Base-by-base conservation (phyloP, 495 filamentous ascomycete species). In the Glarea lozoyensis region DNA sequence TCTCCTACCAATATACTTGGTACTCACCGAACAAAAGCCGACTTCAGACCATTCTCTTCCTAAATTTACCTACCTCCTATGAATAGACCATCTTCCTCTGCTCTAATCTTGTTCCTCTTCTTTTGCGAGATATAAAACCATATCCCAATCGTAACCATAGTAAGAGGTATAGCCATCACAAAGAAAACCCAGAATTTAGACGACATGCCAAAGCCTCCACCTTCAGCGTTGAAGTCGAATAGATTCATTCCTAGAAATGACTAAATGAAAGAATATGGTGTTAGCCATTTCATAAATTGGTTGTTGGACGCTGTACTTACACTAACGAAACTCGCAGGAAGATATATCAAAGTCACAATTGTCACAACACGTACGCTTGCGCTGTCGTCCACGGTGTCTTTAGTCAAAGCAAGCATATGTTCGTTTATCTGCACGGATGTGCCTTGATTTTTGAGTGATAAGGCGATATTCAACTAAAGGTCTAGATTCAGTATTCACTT, bases 221-320 rank as follows among this genome's bases (percentile, higher is more conserved):
- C 4, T 41, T 37, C 13, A 19, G 3, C 12, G 36, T 42, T 16
- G 42, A 57, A 52, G 4, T 45, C 51, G 27, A 65, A 60, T 35
- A 65, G 63, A 27, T 65, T 63, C 60, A 62, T 63, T 6, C 62
- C 62, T 24, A 65, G 53, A 24, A 65, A 43, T 1, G 59, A 56
- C 60, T 63, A 30, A 15, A 13, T 6, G 4, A 6, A 13, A 16
- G 31, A 13, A 13, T 13, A 13, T 13, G 18, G 23, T n/a, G 42
- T 52, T 1, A 11, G 11, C 10, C n/a, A 18, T 27, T 40, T 20
- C 17, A 13, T 40, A 7, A 7, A 10, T 10, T 10, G 15, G 27
- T 2, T 11, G 31, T 4, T 13, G 9, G 16, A 29, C 10, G 40
- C n/a, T 15, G 12, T 2, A 18, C 24, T 16, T 30, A 42, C 40